phyloP scores from a whole-genome alignment of 2,329 filamentous ascomycete genomes.

The Colletotrichum sp. region DNA sequence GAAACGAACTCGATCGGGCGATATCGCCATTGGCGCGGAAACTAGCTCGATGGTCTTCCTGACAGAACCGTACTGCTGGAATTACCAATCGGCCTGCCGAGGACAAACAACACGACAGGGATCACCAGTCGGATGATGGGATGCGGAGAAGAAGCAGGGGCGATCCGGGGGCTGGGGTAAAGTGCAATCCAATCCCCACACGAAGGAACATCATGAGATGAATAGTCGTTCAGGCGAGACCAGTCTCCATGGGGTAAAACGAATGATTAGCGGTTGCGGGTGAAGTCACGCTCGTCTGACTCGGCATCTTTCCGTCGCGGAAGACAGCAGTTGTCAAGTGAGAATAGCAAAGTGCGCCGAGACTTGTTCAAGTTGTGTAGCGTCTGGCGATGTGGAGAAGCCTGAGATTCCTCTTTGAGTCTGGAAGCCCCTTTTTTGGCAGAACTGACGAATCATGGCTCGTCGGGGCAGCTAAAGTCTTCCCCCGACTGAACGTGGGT shows the following conservation, averaged over 20 bases:
- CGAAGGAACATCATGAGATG: background rate
- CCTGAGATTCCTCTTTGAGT: background rate
- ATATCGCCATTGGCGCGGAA: constrained; percentile 6
- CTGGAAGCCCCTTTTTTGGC: background rate
- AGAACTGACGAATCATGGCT: constrained; percentile 11
- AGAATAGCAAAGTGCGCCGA: background rate
- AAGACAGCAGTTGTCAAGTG: background rate
- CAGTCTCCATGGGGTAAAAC: constrained; percentile 3
- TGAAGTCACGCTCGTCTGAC: background rate
- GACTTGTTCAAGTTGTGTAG: background rate
- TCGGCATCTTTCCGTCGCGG: background rate
- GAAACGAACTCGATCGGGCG: background rate
- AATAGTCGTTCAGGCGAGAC: background rate
- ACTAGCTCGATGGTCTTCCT: background rate
- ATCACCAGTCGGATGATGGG: background rate
- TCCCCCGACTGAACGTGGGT: constrained; percentile 4
- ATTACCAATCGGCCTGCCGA: background rate
- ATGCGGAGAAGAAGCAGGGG: constrained; percentile 12
- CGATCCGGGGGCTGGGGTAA: constrained; percentile 16
- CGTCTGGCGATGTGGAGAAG: background rate
- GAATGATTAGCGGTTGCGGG: background rate
- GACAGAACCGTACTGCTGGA: background rate
- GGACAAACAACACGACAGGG: background rate
- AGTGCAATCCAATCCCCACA: background rate
- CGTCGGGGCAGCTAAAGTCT: constrained; percentile 27